Evolutionary conservation across 192 early-diverging fungal species (phyloP).

Genomic region (Podila minutissima): DNA sequence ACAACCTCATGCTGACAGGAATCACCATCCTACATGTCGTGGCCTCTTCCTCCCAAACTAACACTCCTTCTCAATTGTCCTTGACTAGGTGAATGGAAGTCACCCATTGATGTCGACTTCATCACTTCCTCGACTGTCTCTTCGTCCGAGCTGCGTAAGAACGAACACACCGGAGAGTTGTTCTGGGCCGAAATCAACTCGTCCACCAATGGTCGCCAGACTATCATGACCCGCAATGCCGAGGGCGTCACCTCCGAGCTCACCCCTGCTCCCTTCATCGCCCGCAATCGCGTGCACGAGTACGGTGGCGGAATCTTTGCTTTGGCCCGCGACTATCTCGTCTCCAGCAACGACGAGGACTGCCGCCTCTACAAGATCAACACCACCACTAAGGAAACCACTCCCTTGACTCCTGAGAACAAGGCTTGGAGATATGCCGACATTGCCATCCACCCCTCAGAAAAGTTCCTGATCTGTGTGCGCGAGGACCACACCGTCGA

Average conservation of each 20-base stretch:
- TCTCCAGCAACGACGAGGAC: conserved; percentile 72
- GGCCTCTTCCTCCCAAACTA: not conserved
- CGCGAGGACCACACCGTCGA: conserved; percentile 78
- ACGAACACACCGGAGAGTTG: conserved; percentile 33
- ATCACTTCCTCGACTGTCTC: conserved; percentile 43
- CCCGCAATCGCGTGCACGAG: conserved; percentile 78
- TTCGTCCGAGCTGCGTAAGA: conserved; percentile 30
- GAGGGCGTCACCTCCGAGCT: conserved; percentile 37
- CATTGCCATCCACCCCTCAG: conserved; percentile 64
- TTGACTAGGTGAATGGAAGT: conserved; percentile 42
- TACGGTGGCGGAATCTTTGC: conserved; percentile 77
- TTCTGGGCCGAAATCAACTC: conserved; percentile 41
- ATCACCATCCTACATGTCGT: not conserved
- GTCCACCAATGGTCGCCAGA: conserved; percentile 40
- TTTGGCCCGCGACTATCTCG: conserved; percentile 60
- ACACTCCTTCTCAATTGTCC: not conserved
- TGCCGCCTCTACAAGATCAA: conserved; percentile 63
- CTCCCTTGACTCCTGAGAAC: conserved; percentile 57
- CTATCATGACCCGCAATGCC: conserved; percentile 27
- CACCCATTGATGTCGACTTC: conserved; percentile 44
- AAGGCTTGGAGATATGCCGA: conserved; percentile 71
- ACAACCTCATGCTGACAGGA: not conserved
- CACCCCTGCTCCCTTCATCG: conserved; percentile 61
- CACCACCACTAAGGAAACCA: conserved; percentile 27
- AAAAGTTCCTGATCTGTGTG: conserved; percentile 68